These are phyloP conservation scores for Syzygium grande DNA, from an alignment of 345 rosid species.

Conservation along the genomic window DNA sequence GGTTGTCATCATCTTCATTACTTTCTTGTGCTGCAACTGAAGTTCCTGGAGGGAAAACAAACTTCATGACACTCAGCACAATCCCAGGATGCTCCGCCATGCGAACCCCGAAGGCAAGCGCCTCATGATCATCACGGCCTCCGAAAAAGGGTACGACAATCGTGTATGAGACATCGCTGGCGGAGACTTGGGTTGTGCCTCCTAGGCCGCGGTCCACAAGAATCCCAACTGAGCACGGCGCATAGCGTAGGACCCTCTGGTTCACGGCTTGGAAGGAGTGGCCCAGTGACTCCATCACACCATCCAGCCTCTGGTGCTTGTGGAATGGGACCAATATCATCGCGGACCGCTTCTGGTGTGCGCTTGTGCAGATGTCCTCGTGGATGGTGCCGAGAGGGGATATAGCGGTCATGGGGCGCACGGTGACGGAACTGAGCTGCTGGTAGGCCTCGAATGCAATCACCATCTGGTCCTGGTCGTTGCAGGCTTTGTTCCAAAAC, in stretches of 20 bases:
- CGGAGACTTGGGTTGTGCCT: slow-evolving; percentile 48
- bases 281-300: slow-evolving; percentile 57
- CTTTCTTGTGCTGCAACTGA: neutral
- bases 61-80: slow-evolving; percentile 32
- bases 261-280: slow-evolving; percentile 37
- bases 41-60: slow-evolving; percentile 8
- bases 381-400: slow-evolving; percentile 47
- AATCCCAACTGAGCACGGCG: slow-evolving; percentile 71
- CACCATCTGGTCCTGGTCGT: slow-evolving; percentile 42
- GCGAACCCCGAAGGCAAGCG: slow-evolving; percentile 44
- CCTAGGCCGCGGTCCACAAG: slow-evolving; percentile 77
- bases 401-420: slow-evolving; percentile 80
- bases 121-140: slow-evolving; percentile 50
- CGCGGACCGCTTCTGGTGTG: slow-evolving; percentile 48
- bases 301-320: slow-evolving; percentile 54
- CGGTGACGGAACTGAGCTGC: slow-evolving; percentile 48
- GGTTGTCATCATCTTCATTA: neutral
- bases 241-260: slow-evolving; percentile 30
- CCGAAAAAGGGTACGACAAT: slow-evolving; percentile 34
- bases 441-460: slow-evolving; percentile 63
- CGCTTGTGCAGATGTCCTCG: slow-evolving; percentile 55
- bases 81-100: slow-evolving; percentile 66
- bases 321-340: slow-evolving; percentile 61
- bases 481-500: slow-evolving; percentile 46
- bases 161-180: slow-evolving; percentile 48